Evolutionary conservation across 495 filamentous ascomycete species (phyloP), one percentile per base, ranked within the genome.

Genomic region (Penicillium angulare): DNA sequence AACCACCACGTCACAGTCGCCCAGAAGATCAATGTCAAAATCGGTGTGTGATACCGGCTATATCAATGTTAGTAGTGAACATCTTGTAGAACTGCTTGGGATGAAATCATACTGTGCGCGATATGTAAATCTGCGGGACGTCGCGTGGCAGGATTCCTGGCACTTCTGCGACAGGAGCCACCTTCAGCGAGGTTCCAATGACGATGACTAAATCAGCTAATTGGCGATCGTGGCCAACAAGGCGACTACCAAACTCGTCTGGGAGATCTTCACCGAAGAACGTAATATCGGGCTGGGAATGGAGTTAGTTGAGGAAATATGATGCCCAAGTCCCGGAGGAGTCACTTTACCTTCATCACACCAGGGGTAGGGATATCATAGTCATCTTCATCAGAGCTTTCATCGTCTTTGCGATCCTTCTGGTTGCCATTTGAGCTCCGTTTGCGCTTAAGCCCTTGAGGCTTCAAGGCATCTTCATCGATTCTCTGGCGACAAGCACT

Each of bases 111-210:
- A 86, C 84, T 39, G 87, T 90, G 45, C 90, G 82, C 15, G 86
- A 90, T 54, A 99, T 93, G 67, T 92, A 97, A 50, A 99, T 89
- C 66, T 97, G 93, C 3, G 93, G 93, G 18, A 97, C 84, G 20
- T 87, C 63, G 13, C 82, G 69, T 0, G 90, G 89, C 9, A 97
- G 59, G 29, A 88, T 86, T 2, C 87, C 83, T 1, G 92, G 88
- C 18, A 97, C 89, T 69, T 97, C 92, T 26, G 85, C 88, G 6
- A 98, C 93, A 21, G 93, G 93, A 3, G 91, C 91, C 3, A 98
- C 93, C 64, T 97, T 96, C 56, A 98, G 78, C n/a, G 85, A 90
- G 1, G 93, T 97, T 39, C 93, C 93, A 55, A 98, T 97, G 53
- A 96, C 93, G 47, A 98, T 86, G 56, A 97, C 89, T n/a, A 98